Conservation (phyloP, 306 rosid genomes). For the Leucaena leucocephala region DNA sequence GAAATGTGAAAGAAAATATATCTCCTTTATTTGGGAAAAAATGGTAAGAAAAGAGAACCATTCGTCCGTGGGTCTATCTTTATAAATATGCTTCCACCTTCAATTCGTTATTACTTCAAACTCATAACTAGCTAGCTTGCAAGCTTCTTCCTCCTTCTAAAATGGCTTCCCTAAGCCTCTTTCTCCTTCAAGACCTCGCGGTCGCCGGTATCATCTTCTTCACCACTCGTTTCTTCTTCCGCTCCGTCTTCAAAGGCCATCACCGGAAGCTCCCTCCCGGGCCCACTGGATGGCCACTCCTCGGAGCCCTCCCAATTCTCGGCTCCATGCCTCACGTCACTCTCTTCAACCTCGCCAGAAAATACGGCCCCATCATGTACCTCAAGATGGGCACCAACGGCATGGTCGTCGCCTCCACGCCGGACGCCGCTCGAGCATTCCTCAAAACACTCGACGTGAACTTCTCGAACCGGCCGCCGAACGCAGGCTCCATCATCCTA, state of each 20-base stretch:
- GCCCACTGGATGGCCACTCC: slow-evolving; percentile 37
- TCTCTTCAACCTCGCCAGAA: slow-evolving; percentile 22
- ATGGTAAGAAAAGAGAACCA: neutral
- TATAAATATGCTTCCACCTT: neutral
- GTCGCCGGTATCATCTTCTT: slow-evolving; percentile 33
- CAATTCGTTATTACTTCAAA: neutral
- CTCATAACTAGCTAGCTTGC: neutral
- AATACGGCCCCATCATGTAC: slow-evolving; percentile 43
- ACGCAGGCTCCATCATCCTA: slow-evolving; percentile 35
- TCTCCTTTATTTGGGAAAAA: neutral
- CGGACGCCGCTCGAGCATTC: slow-evolving; percentile 39
- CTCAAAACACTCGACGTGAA: slow-evolving; percentile 38
- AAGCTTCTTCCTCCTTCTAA: neutral
- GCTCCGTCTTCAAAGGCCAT: neutral
- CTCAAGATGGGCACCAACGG: slow-evolving; percentile 39
- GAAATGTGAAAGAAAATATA: neutral
- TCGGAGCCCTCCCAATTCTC: slow-evolving; percentile 39
- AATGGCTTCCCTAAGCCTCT: slow-evolving; percentile 16
- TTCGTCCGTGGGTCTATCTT: neutral
- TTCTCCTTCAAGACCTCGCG: slow-evolving; percentile 4
- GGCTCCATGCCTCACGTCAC: slow-evolving; percentile 45
- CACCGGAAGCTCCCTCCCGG: slow-evolving; percentile 37
- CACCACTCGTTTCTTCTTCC: slow-evolving; percentile 28
- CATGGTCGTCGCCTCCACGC: slow-evolving; percentile 46
- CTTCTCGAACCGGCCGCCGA: slow-evolving; percentile 40